Percentiles rank a stretch among this genome's conserved stretches.
Evolutionary conservation across 2,329 filamentous ascomycete genomes (phyloP).

Genomic region (Aspergillus texensis): DNA sequence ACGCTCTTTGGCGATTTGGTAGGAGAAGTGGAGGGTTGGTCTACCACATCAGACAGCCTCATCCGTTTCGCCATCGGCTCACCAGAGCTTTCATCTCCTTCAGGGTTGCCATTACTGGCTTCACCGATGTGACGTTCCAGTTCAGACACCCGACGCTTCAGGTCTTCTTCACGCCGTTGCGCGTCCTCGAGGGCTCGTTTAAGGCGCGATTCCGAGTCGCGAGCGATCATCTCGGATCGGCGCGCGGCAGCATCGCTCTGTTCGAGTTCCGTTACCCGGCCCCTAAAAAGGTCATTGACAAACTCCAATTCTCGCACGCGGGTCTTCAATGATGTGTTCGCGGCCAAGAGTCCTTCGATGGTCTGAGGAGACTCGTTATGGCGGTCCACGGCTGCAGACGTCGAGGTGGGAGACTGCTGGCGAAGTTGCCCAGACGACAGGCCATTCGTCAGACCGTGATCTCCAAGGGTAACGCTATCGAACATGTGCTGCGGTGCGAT

Average conservation of each 20-base stretch:
- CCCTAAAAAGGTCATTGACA: constrained; percentile 82
- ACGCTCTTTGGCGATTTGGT: constrained; percentile 40
- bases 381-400: constrained; percentile 62
- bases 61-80: constrained; percentile 60
- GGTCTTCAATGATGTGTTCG: constrained; percentile 88
- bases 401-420: constrained; percentile 62
- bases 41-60: constrained; percentile 58
- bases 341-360: constrained; percentile 76
- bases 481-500: constrained; percentile 78
- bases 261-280: constrained; percentile 74
- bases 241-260: constrained; percentile 71
- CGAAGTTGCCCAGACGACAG: constrained; percentile 55
- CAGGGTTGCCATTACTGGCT: constrained; percentile 15
- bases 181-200: constrained; percentile 72
- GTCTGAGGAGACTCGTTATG: constrained; percentile 72
- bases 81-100: constrained; percentile 33
- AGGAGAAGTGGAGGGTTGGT: constrained; percentile 40
- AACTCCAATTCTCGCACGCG: constrained; percentile 93
- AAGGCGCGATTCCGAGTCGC: constrained; percentile 58
- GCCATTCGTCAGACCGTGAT: constrained; percentile 65
- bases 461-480: constrained; percentile 68
- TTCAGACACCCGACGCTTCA: constrained; percentile 82
- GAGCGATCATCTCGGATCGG: constrained; percentile 58
- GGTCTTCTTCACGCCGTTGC: constrained; percentile 74
- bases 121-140: constrained; percentile 61